Evolutionary conservation across 1,284 basidiomycete genomes (phyloP).

Genomic region (Trametes versicolor): DNA sequence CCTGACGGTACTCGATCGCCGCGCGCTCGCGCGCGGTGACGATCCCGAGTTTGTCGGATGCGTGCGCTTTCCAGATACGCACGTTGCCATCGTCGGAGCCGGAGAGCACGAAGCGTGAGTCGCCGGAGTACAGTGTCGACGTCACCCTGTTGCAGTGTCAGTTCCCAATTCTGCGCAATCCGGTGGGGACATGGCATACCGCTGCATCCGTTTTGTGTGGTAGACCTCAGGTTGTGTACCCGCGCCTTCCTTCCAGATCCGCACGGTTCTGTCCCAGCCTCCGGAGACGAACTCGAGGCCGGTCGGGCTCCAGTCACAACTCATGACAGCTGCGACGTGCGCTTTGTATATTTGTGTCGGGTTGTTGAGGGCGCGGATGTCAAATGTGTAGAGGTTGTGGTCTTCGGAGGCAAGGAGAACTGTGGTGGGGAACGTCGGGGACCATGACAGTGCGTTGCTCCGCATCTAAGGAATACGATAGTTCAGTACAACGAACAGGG

Average conservation of each 20-base stretch:
- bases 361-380: slow-evolving; percentile 85
- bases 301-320: slow-evolving; percentile 94
- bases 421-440: slow-evolving; percentile 93
- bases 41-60: slow-evolving; percentile 93
- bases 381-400: slow-evolving; percentile 98
- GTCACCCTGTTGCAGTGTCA: slow-evolving; percentile 59
- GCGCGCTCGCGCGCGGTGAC: slow-evolving; percentile 93
- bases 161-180: slow-evolving; percentile 13
- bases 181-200: slow-evolving; percentile 55
- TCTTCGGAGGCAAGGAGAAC: slow-evolving; percentile 96
- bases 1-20: slow-evolving; percentile 92
- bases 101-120: slow-evolving; percentile 92
- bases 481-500: neutral
- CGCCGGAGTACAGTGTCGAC: slow-evolving; percentile 85
- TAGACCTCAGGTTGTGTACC: slow-evolving; percentile 92
- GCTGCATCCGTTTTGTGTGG: slow-evolving; percentile 99
- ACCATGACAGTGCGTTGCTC: slow-evolving; percentile 93
- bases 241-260: slow-evolving; percentile 92
- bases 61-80: slow-evolving; percentile 95
- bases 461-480: slow-evolving; percentile 66
- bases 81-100: slow-evolving; percentile 99
- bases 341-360: slow-evolving; percentile 98
- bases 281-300: slow-evolving; percentile 97
- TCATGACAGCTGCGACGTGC: slow-evolving; percentile 96
- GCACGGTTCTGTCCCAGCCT: slow-evolving; percentile 94